Evolutionary conservation across 176 grass and related monocot genomes (phyloP).

Genomic region (Chrysopogon serrulatus): DNA sequence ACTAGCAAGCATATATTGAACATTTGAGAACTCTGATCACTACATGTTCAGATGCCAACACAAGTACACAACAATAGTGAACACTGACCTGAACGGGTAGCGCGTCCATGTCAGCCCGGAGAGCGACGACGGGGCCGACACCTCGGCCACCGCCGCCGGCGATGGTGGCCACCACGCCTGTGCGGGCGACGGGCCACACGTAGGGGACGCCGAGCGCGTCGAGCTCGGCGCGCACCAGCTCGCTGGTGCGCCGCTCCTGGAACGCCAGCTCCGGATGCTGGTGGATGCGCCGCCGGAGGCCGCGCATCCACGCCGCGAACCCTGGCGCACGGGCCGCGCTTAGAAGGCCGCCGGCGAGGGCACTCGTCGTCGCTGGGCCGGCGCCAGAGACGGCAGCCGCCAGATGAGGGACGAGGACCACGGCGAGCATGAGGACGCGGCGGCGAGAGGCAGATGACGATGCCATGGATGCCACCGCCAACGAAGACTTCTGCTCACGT

Average conservation of each 20-base stretch:
- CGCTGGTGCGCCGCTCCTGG: slow-evolving; percentile 59
- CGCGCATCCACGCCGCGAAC: slow-evolving; percentile 42
- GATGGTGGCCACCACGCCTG: slow-evolving; percentile 59
- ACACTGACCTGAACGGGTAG: slow-evolving; percentile 58
- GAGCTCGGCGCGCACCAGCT: slow-evolving; percentile 56
- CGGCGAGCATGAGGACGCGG: background rate
- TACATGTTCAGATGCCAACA: no score
- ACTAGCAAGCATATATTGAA: no score
- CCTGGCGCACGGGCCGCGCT: slow-evolving; percentile 11
- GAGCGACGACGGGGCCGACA: slow-evolving; percentile 34
- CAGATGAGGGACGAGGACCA: background rate
- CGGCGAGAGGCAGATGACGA: background rate
- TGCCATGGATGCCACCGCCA: background rate
- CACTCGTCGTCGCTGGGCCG: background rate
- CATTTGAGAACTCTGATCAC: no score
- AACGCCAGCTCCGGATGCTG: slow-evolving; percentile 63
- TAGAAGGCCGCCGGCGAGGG: background rate
- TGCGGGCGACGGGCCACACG: slow-evolving; percentile 46
- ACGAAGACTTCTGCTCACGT: background rate
- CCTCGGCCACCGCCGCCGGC: background rate
- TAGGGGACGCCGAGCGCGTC: slow-evolving; percentile 51
- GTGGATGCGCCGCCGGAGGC: slow-evolving; percentile 52
- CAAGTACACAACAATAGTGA: no score
- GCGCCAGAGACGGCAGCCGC: background rate
- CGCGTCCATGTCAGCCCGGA: slow-evolving; percentile 83